phyloP scores from a whole-genome alignment of 2,329 filamentous ascomycete genomes.

The Colletotrichum eremochloae region DNA sequence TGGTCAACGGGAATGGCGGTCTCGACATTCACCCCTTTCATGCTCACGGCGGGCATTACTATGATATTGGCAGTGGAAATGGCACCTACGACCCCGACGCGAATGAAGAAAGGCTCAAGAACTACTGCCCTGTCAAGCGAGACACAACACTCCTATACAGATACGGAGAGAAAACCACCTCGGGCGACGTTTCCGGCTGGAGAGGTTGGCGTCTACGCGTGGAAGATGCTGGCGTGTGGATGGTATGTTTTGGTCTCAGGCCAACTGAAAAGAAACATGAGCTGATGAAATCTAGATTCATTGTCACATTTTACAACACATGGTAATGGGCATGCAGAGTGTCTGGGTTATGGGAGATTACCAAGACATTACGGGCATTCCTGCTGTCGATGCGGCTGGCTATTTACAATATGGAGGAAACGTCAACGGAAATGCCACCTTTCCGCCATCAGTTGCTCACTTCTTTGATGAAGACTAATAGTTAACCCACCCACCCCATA shows the following conservation, averaged over 20 bases:
- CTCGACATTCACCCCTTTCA: conserved; percentile 68
- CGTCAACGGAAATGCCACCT: conserved; percentile 57
- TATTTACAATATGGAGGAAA: conserved; percentile 61
- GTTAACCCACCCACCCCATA: neutral
- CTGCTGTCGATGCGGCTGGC: conserved; percentile 52
- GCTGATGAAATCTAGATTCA: conserved; percentile 56
- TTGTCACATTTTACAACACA: conserved; percentile 70
- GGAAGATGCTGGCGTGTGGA: conserved; percentile 69
- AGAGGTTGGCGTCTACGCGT: conserved; percentile 69
- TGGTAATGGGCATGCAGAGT: conserved; percentile 65
- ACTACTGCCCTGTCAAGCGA: conserved; percentile 54
- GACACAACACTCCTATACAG: conserved; percentile 69
- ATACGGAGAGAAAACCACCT: conserved; percentile 58
- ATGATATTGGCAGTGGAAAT: conserved; percentile 66
- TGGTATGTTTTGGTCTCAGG: conserved; percentile 49
- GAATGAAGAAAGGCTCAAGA: conserved; percentile 57
- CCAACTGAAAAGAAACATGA: neutral
- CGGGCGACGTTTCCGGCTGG: conserved; percentile 66
- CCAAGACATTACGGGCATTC: conserved; percentile 43
- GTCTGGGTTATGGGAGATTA: conserved; percentile 48
- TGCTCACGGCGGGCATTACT: conserved; percentile 66
- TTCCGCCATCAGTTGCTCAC: conserved; percentile 41
- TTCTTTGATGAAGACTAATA: conserved; percentile 29
- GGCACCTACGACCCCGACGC: conserved; percentile 64
- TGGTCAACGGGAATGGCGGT: conserved; percentile 51